phyloP scores from a whole-genome alignment of 805 yeast genomes.

The Kazachstania taianensis region DNA sequence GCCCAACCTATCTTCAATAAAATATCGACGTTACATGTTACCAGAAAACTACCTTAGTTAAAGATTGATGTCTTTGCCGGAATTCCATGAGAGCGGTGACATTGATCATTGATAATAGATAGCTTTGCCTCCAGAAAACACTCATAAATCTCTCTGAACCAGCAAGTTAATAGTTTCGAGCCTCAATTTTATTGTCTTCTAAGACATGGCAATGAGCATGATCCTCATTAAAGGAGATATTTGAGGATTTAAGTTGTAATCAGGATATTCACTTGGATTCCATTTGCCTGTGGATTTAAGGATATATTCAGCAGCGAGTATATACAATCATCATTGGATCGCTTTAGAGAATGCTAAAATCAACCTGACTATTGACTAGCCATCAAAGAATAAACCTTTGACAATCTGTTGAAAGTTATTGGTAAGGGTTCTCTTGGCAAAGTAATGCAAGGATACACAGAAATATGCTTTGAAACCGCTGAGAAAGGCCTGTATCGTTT shows the following conservation, averaged over 20 bases:
- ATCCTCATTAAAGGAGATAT: conserved; percentile 21
- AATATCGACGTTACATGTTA: conserved; percentile 84
- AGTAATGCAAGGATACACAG: conserved; percentile 98
- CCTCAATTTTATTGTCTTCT: conserved; percentile 44
- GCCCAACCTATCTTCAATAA: conserved; percentile 76
- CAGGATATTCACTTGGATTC: conserved; percentile 74
- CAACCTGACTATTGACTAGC: conserved; percentile 58
- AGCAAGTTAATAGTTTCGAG: no score
- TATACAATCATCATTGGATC: conserved; percentile 55
- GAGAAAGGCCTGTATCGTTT: conserved; percentile 87
- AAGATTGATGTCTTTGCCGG: conserved; percentile 71
- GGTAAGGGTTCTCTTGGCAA: conserved; percentile 98
- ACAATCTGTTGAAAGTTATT: conserved; percentile 79
- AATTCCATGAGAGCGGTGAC: no score
- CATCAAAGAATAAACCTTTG: conserved; percentile 54
- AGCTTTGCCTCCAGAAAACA: no score
- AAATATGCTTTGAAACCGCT: conserved; percentile 93
- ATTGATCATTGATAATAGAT: no score
- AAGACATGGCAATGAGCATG: conserved; percentile 25
- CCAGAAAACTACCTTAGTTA: conserved; percentile 48
- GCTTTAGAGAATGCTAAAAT: conserved; percentile 40
- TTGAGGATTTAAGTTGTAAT: conserved; percentile 30
- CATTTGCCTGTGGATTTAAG: conserved; percentile 50
- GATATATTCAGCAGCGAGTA: conserved; percentile 37
- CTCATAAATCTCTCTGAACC: no score